A percentile compares a stretch with the other conserved stretches of the same genome.
phyloP scores from a whole-genome alignment of 1,284 basidiomycete genomes.

The Naganishia sp. region DNA sequence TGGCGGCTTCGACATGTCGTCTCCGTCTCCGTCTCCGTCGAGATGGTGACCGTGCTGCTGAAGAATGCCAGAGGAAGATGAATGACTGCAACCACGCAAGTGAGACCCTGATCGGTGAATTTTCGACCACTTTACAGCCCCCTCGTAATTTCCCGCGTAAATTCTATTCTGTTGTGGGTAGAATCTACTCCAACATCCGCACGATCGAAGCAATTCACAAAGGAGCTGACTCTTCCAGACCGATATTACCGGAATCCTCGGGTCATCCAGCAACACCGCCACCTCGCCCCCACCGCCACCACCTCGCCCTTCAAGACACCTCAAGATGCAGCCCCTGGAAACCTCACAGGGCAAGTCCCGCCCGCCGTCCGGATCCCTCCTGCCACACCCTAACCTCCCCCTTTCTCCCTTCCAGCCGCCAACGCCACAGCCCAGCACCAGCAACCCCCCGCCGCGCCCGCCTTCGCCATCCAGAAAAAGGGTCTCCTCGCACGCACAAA shows the following conservation, averaged over 20 bases:
- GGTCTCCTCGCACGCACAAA: conserved; percentile 20
- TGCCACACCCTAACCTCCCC: background rate
- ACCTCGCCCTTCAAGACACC: background rate
- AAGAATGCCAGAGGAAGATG: no score
- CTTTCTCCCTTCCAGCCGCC: background rate
- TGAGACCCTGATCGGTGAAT: no score
- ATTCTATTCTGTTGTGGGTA: conserved; percentile 11
- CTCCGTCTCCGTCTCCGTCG: no score
- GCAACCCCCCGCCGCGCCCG: background rate
- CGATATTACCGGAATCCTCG: no score
- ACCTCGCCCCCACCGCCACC: background rate
- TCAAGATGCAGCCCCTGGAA: conserved; percentile 11
- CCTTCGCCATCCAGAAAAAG: conserved; percentile 23
- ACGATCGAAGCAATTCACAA: background rate
- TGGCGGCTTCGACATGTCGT: background rate
- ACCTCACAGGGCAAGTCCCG: conserved; percentile 1
- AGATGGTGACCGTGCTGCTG: no score
- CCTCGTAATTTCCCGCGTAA: no score
- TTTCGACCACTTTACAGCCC: no score
- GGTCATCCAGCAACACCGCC: background rate
- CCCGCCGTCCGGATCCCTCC: background rate
- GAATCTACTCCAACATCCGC: conserved; percentile 4
- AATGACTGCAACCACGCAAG: no score
- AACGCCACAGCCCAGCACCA: conserved; percentile 9
- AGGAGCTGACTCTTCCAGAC: no score